phyloP scores from a whole-genome alignment of 2,329 filamentous ascomycete species.

The Phyllosticta citribraziliensis region DNA sequence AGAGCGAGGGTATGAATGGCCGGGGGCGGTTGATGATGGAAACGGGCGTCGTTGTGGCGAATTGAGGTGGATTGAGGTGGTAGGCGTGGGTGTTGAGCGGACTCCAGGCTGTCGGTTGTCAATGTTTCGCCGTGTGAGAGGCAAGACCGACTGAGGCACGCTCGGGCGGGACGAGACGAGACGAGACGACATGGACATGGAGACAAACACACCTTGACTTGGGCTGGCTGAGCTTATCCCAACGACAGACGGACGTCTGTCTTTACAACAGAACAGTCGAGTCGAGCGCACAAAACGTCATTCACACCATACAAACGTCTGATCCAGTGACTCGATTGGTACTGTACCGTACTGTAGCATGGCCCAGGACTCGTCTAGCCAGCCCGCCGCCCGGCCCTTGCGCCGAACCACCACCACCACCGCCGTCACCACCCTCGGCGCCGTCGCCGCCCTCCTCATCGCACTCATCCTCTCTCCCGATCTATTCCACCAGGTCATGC shows the following conservation, averaged over 20 bases:
- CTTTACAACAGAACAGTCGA: background rate
- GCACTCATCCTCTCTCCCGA: slow-evolving; percentile 24
- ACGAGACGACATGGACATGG: background rate
- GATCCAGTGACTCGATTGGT: background rate
- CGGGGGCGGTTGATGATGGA: background rate
- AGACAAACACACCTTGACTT: background rate
- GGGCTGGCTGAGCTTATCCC: background rate
- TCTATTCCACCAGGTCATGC: slow-evolving; percentile 22
- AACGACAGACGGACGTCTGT: background rate
- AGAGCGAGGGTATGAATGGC: background rate
- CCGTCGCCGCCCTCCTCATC: slow-evolving; percentile 2
- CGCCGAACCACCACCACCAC: background rate
- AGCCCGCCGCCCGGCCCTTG: background rate
- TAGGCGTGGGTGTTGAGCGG: background rate
- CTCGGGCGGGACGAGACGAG: background rate
- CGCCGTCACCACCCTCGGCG: slow-evolving; percentile 1
- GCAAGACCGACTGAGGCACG: too few relatives aligned
- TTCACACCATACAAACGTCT: background rate
- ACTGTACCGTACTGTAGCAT: too few relatives aligned
- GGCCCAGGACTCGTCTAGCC: background rate
- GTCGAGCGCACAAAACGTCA: background rate
- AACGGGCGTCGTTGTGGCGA: background rate
- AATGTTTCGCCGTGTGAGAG: background rate
- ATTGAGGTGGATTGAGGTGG: background rate
- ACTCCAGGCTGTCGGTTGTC: background rate